Conservation (phyloP, 228 moss, liverwort and hornwort species). For the Sphagnum magellanicum region DNA sequence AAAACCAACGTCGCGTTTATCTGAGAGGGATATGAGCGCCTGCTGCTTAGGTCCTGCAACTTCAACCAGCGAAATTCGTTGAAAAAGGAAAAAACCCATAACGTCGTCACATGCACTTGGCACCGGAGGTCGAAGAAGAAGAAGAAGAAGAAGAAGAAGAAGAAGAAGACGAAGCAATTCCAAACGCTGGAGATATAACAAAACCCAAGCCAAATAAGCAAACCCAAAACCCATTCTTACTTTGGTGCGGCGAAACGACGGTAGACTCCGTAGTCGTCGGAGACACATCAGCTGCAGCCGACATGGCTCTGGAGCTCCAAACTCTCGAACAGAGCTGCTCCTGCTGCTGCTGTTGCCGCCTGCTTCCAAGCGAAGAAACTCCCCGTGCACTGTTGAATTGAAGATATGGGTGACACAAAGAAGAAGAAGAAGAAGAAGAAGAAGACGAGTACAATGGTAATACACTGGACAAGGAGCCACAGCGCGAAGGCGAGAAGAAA, state of each 20-base stretch:
- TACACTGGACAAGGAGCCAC: slow-evolving; percentile 9
- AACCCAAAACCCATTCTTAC: not conserved
- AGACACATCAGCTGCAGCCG: slow-evolving; percentile 2
- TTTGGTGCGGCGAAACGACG: not conserved
- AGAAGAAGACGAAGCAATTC: not conserved
- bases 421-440: slow-evolving; percentile 12
- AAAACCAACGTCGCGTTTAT: slow-evolving; percentile 72
- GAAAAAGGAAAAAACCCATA: slow-evolving; percentile 1
- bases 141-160: too few relatives aligned
- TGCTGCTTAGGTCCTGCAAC: slow-evolving; percentile 68
- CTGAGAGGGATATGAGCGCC: slow-evolving; percentile 86
- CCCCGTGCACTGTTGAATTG: slow-evolving; percentile 3
- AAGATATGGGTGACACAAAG: slow-evolving; percentile 8
- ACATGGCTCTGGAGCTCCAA: not conserved
- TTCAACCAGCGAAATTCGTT: too few relatives aligned
- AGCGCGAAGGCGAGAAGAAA: slow-evolving; percentile 4
- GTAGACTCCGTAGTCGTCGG: not conserved
- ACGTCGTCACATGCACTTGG: not conserved
- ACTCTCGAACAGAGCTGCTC: not conserved
- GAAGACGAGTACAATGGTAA: slow-evolving; percentile 2
- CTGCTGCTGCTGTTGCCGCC: slow-evolving; percentile 24
- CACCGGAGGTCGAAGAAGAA: too few relatives aligned
- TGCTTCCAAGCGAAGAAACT: slow-evolving; percentile 20
- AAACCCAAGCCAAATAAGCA: not conserved
- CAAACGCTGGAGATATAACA: not conserved